Percentiles rank a stretch among this genome's conserved stretches.
Conservation (phyloP, 352 stramenopile genomes). For the Globisporangium splendens region DNA sequence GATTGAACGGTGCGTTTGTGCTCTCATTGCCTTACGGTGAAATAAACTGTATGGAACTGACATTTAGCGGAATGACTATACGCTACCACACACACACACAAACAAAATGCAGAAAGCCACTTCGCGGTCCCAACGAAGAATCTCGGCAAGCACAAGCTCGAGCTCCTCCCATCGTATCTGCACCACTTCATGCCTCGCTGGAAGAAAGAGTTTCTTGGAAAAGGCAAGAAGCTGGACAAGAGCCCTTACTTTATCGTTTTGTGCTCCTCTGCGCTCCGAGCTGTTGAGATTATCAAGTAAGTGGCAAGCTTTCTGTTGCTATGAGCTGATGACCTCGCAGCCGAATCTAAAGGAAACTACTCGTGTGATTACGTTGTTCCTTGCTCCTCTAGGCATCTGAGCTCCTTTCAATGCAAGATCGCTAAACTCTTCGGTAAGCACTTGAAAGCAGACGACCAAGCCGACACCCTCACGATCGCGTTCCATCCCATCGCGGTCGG, state of each 20-base stretch:
- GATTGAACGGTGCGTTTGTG: slow-evolving; percentile 52
- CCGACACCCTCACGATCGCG: slow-evolving; percentile 63
- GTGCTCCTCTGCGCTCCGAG: slow-evolving; percentile 88
- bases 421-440: slow-evolving; percentile 97
- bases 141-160: slow-evolving; percentile 79
- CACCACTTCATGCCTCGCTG: slow-evolving; percentile 65
- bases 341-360: slow-evolving; percentile 43
- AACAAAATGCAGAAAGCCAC: slow-evolving; percentile 52
- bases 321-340: slow-evolving; percentile 32
- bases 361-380: not conserved
- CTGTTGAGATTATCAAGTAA: slow-evolving; percentile 92
- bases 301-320: slow-evolving; percentile 19
- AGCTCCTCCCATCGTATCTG: slow-evolving; percentile 69
- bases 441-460: slow-evolving; percentile 89
- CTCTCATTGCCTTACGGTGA: not conserved
- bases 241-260: slow-evolving; percentile 91
- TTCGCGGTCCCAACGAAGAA: slow-evolving; percentile 48
- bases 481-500: slow-evolving; percentile 81
- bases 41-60: no score
- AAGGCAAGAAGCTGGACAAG: slow-evolving; percentile 80
- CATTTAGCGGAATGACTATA: no score
- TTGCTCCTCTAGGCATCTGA: slow-evolving; percentile 42
- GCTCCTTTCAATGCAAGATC: slow-evolving; percentile 87
- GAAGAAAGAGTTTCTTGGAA: slow-evolving; percentile 76
- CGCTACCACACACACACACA: not conserved